Conservation (phyloP, 202 grass and related monocot species). For the Dendrocalamus latiflorus region DNA sequence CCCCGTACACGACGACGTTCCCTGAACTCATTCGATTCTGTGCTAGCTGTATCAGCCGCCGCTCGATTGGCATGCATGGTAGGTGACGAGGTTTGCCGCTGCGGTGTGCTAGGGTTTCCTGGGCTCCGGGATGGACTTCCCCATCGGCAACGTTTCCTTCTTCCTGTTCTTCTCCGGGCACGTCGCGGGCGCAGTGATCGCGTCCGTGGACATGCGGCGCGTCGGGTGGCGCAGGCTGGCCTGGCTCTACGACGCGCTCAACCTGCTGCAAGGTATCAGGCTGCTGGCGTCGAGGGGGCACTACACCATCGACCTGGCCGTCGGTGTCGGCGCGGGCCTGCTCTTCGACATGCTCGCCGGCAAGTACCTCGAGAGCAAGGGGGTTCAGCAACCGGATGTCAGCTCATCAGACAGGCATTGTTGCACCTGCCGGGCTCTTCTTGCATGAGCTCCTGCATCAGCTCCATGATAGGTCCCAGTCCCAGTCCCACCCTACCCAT, state of each 20-base stretch:
- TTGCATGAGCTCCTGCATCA: not conserved
- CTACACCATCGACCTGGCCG: constrained; percentile 72
- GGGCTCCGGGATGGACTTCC: constrained; percentile 52
- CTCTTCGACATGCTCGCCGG: too few species aligned
- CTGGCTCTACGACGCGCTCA: constrained; percentile 21
- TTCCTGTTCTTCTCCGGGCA: constrained; percentile 86
- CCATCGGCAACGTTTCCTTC: constrained; percentile 83
- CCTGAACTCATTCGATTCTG: not conserved
- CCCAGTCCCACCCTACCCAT: not conserved
- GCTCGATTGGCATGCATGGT: not conserved
- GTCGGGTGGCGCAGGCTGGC: not conserved
- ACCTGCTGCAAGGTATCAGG: constrained; percentile 52
- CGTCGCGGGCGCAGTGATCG: constrained; percentile 56
- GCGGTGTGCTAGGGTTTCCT: constrained; percentile 47
- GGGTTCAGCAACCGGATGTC: not conserved
- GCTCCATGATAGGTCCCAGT: not conserved
- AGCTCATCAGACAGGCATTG: not conserved
- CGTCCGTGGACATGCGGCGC: constrained; percentile 27
- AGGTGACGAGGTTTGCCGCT: constrained; percentile 32
- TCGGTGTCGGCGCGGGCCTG: too few species aligned
- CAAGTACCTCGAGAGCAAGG: constrained; percentile 24
- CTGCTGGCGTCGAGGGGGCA: constrained; percentile 65
- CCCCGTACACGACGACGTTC: not conserved
- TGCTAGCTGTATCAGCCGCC: not conserved
- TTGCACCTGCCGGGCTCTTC: not conserved